Percentiles rank a stretch among this genome's conserved stretches.
These are phyloP conservation scores for Adenanthera pavonina DNA, from an alignment of 306 rosid species.

Conservation along the genomic window DNA sequence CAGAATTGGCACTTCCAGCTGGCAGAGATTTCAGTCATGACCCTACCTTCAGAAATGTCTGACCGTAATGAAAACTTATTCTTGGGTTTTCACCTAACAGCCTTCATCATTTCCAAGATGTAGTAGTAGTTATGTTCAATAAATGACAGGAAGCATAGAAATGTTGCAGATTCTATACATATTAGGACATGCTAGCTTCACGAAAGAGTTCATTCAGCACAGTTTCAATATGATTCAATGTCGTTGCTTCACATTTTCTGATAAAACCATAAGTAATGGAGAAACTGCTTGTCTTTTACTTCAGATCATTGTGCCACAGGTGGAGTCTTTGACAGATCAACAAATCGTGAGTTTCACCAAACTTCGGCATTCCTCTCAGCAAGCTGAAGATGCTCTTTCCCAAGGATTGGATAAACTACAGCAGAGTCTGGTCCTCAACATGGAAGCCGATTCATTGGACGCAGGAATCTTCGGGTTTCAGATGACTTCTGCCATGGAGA, in stretches of 20 bases:
- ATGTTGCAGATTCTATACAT: too few species aligned
- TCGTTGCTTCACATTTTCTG: not conserved
- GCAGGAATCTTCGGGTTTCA: constrained; percentile 54
- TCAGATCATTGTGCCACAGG: constrained; percentile 65
- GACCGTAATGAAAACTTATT: not conserved
- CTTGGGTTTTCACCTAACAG: not conserved
- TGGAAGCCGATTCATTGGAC: constrained; percentile 49
- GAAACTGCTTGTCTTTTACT: constrained; percentile 13
- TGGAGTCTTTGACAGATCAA: constrained; percentile 61
- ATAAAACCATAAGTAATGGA: not conserved
- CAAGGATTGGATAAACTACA: constrained; percentile 82
- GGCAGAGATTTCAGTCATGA: too few species aligned
- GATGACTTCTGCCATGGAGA: constrained; percentile 59
- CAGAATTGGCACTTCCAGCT: too few species aligned
- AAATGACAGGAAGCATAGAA: too few species aligned
- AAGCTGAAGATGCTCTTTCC: constrained; percentile 83
- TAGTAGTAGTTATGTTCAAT: not conserved
- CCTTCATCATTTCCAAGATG: not conserved
- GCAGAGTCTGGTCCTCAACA: constrained; percentile 58
- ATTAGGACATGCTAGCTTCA: not conserved
- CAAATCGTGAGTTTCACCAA: constrained; percentile 48
- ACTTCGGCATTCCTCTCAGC: constrained; percentile 71
- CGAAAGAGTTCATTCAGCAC: not conserved
- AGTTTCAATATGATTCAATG: not conserved
- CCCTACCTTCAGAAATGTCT: not conserved